Percentiles rank a stretch among this genome's conserved stretches.
These are phyloP conservation scores for Kwoniella dejecticola DNA, from an alignment of 768 basidiomycete genomes.

Conservation along the genomic window DNA sequence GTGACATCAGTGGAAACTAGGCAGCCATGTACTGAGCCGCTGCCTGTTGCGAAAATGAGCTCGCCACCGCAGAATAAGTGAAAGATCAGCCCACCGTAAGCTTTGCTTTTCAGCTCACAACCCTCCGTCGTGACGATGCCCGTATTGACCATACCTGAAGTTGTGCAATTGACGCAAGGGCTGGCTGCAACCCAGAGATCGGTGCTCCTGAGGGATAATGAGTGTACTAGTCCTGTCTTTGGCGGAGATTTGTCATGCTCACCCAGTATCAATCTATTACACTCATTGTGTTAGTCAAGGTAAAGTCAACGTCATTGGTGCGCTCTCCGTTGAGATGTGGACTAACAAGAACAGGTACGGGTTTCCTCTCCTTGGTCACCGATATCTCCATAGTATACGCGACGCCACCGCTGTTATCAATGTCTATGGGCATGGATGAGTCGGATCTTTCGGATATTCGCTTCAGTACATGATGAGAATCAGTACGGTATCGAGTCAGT, in stretches of 20 bases:
- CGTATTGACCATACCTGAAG: background rate
- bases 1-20: constrained; percentile 9
- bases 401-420: constrained; percentile 6
- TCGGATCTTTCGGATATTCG: background rate
- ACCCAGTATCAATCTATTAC: constrained; percentile 17
- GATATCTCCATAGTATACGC: constrained; percentile 14
- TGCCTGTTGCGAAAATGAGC: background rate
- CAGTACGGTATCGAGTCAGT: background rate
- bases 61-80: background rate
- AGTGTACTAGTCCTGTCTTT: background rate
- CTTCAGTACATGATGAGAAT: background rate
- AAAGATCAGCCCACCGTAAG: constrained; percentile 1
- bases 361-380: background rate
- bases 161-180: constrained; percentile 3
- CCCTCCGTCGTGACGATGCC: background rate
- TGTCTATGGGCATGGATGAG: constrained; percentile 2
- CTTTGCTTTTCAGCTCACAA: constrained; percentile 1
- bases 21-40: constrained; percentile 12
- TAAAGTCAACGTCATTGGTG: background rate
- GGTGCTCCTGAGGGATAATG: constrained; percentile 3
- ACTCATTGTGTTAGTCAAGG: background rate
- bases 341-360: constrained; percentile 13
- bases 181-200: constrained; percentile 13
- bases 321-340: no score
- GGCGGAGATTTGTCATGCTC: background rate